Percentiles rank a stretch among this genome's conserved stretches.
Evolutionary conservation across 495 filamentous ascomycete species (phyloP).

Genomic region (Aspergillus ostianus): DNA sequence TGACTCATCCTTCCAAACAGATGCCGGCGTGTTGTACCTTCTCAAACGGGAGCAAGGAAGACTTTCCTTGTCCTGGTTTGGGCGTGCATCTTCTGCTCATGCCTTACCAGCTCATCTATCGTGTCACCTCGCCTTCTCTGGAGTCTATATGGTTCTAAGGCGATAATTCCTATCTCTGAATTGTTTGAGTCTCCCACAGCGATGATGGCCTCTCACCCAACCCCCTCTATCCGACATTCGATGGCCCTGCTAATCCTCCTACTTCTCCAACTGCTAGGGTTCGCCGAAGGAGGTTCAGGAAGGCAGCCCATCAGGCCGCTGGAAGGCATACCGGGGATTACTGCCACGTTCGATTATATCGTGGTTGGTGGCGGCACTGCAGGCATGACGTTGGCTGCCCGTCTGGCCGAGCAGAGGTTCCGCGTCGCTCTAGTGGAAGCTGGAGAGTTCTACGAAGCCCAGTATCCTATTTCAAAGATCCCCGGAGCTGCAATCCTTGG

Average conservation of each 20-base stretch:
- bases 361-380: conserved; percentile 54
- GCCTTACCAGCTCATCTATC: neutral
- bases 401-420: conserved; percentile 38
- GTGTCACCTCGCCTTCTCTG: neutral
- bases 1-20: neutral
- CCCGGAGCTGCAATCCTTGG: conserved; percentile 38
- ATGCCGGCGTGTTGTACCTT: neutral
- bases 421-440: conserved; percentile 56
- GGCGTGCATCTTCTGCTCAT: neutral
- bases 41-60: neutral
- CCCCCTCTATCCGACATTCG: neutral
- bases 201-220: neutral
- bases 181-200: neutral
- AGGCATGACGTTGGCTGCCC: conserved; percentile 45
- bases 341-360: conserved; percentile 48
- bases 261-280: neutral
- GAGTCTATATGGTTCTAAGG: neutral
- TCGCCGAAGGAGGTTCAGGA: neutral
- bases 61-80: neutral
- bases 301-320: neutral
- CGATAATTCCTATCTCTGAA: neutral
- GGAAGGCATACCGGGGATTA: conserved; percentile 21
- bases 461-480: conserved; percentile 41
- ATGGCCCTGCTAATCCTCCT: neutral
- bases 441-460: conserved; percentile 54